Conservation (phyloP, 2,329 filamentous ascomycete species). For the Capronia coronata region DNA sequence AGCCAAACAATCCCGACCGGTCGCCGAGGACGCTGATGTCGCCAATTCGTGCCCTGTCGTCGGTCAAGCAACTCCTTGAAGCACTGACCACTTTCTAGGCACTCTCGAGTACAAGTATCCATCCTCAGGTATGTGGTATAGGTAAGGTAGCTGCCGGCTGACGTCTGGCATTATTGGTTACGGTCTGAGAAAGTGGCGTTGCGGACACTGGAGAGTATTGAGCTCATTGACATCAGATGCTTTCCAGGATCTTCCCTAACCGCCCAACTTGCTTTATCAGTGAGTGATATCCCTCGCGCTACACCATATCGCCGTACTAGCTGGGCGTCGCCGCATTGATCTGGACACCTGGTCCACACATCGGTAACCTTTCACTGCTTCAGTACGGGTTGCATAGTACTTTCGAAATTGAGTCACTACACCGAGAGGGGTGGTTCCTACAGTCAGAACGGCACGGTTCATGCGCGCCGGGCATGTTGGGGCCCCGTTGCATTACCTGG, state of each 20-base stretch:
- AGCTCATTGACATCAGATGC: not conserved
- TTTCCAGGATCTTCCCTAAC: not conserved
- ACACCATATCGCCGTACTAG: not conserved
- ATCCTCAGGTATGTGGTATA: conserved; percentile 14
- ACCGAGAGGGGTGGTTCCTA: too few relatives aligned
- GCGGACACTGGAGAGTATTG: not conserved
- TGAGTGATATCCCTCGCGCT: not conserved
- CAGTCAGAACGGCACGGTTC: not conserved
- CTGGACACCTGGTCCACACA: too few relatives aligned
- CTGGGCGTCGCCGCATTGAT: too few relatives aligned
- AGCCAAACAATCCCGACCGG: conserved; percentile 1
- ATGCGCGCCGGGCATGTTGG: not conserved
- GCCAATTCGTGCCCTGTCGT: conserved; percentile 3
- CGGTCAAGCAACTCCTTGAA: not conserved
- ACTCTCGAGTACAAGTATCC: conserved; percentile 1
- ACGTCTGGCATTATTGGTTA: not conserved
- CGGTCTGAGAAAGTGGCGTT: not conserved
- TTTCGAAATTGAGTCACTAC: too few relatives aligned
- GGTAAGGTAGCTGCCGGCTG: not conserved
- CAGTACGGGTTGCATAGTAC: too few relatives aligned
- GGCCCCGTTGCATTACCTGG: too few relatives aligned
- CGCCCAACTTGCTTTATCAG: not conserved
- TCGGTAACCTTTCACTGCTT: too few relatives aligned
- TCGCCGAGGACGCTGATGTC: not conserved
- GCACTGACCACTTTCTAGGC: conserved; percentile 14